Percentiles rank a stretch among this genome's conserved stretches.
Conservation (phyloP, 1,284 basidiomycete species). For the Melampsora larici-populina region DNA sequence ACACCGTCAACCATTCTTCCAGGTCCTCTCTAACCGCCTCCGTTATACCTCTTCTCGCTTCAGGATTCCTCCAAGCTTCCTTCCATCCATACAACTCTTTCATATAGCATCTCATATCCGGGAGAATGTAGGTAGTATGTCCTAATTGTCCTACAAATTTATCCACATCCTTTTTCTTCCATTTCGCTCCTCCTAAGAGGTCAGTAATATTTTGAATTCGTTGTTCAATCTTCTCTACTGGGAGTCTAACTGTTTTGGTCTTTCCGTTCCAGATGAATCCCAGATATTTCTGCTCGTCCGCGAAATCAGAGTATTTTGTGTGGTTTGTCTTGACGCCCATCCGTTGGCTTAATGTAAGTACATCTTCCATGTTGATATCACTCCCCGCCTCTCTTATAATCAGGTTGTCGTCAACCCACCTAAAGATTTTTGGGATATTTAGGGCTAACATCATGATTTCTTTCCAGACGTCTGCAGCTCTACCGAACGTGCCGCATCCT, state of each 20-base stretch:
- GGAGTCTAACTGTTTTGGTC: neutral
- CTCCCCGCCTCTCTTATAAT: neutral
- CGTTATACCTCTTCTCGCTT: too few relatives aligned
- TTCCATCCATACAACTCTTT: too few relatives aligned
- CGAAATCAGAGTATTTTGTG: neutral
- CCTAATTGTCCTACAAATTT: neutral
- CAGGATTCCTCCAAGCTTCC: neutral
- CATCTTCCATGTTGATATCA: neutral
- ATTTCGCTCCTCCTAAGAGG: neutral
- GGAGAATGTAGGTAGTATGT: neutral
- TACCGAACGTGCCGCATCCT: neutral
- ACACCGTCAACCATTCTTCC: neutral
- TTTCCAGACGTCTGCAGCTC: conserved; percentile 3
- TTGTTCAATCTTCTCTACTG: neutral
- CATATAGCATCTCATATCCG: neutral
- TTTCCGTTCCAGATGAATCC: conserved; percentile 5
- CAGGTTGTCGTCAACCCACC: too few relatives aligned
- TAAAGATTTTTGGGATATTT: neutral
- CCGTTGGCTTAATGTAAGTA: neutral
- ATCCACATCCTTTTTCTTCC: neutral
- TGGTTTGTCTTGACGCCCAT: neutral
- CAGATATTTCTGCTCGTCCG: neutral
- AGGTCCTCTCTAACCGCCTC: neutral
- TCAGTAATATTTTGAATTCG: neutral
- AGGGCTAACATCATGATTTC: neutral